Conservation (phyloP, 192 early-diverging fungal species). For the Coemansia sp. region DNA sequence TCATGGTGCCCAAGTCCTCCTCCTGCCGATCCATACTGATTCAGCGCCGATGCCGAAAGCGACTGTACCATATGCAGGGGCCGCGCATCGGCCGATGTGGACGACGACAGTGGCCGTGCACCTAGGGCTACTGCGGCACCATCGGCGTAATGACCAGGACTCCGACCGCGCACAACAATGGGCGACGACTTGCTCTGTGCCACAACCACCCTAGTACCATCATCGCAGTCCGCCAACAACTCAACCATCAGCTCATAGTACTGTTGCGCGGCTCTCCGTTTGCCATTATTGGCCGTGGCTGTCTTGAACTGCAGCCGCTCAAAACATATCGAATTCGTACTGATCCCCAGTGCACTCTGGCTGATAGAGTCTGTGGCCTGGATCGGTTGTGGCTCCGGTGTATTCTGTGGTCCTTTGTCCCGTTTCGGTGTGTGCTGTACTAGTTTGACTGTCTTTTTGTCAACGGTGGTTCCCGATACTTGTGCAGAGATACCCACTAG, state of each 20-base stretch:
- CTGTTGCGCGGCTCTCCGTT: conserved; percentile 91
- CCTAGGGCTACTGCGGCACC: background rate
- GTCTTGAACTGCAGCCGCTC: conserved; percentile 97
- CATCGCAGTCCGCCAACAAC: conserved; percentile 71
- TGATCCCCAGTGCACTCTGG: conserved; percentile 7
- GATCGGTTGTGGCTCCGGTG: conserved; percentile 60
- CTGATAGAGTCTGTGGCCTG: conserved; percentile 54
- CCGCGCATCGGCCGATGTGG: conserved; percentile 6
- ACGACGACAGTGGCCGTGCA: background rate
- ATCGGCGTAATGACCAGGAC: conserved; percentile 91
- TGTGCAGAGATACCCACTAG: conserved; percentile 74
- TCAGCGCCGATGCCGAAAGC: conserved; percentile 10
- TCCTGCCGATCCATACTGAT: background rate
- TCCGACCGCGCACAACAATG: conserved; percentile 89
- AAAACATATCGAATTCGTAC: conserved; percentile 69
- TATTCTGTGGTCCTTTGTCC: conserved; percentile 89
- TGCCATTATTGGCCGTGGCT: conserved; percentile 94
- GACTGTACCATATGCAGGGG: background rate
- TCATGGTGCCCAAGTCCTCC: background rate
- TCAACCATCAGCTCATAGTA: conserved; percentile 86
- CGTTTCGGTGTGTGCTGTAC: conserved; percentile 90
- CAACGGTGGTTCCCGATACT: conserved; percentile 67
- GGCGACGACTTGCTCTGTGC: conserved; percentile 75
- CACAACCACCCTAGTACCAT: conserved; percentile 58
- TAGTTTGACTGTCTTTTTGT: conserved; percentile 77